phyloP scores from a whole-genome alignment of 75 land plant genomes.

The Cryptomeria japonica region DNA sequence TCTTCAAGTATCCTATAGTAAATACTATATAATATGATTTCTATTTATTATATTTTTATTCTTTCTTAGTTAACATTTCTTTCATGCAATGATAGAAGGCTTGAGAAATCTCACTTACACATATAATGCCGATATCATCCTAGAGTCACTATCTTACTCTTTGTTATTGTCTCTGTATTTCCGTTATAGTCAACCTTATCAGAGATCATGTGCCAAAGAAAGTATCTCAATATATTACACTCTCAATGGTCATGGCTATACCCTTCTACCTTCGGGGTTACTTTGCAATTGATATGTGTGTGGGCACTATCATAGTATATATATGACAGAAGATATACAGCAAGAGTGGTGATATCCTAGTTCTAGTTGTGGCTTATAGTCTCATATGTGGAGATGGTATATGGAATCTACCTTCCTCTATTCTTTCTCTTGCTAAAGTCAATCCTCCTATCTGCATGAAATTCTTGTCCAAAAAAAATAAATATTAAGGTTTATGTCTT shows the following conservation, averaged over 20 bases:
- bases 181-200: slow-evolving; percentile 26
- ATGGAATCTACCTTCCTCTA: slow-evolving; percentile 51
- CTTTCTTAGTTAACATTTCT: too few species aligned
- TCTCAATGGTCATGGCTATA: slow-evolving; percentile 67
- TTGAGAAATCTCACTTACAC: too few species aligned
- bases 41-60: too few species aligned
- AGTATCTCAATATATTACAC: slow-evolving; percentile 31
- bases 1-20: too few species aligned
- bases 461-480: slow-evolving; percentile 26
- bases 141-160: slow-evolving; percentile 49
- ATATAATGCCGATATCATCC: too few species aligned
- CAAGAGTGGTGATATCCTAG: slow-evolving; percentile 22
- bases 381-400: slow-evolving; percentile 65
- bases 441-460: too few species aligned
- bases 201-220: slow-evolving; percentile 17
- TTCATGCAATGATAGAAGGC: too few species aligned
- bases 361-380: slow-evolving; percentile 58
- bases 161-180: slow-evolving; percentile 35
- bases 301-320: slow-evolving; percentile 50
- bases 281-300: slow-evolving; percentile 67
- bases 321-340: slow-evolving; percentile 37
- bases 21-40: too few species aligned
- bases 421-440: slow-evolving; percentile 45
- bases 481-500: slow-evolving; percentile 27
- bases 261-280: slow-evolving; percentile 64